Evolutionary conservation across 1,139 yeast genomes (phyloP), one percentile per base, ranked within the genome.

Genomic region (Yamadazyma atmosphaerica): DNA sequence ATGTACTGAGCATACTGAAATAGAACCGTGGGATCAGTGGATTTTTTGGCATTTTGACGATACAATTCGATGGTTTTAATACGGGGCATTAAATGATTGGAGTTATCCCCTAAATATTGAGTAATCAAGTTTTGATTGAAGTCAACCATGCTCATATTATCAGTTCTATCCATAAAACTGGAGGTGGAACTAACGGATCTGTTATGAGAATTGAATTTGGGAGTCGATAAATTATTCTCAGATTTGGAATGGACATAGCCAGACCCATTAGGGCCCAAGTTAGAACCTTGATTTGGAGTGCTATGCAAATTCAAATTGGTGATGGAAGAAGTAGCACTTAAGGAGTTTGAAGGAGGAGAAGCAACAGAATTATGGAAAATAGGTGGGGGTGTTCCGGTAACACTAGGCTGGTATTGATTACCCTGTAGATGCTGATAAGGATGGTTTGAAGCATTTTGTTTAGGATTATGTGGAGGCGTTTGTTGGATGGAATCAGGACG

Each of bases 1-100:
- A 86, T 83, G 58, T 86, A 87, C 62, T 89, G 95, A 1, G 97
- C 96, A 56, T 87, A 89, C 55, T 88, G 92, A 61, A 88, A 88
- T 52, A 89, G 77, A 14, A 87, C 84, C 18, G 78, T 80, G 1
- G 97, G 95, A 55, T 90, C 96, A 54, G 83, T 83, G 12, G 90
- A 79, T 53, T 83, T 86, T 54, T 83, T 84, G 15, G 95, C 96
- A 54, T 87, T 90, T 51, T 84, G 77, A 39, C 94, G 75, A 64
- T 90, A 90, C 68, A 88, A 72, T 50, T 90, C 96, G 45, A 92
- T 80, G 7, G 97, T 88, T 56, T 86, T 82, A 61, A 86, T 80
- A 46, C 95, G 73, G 10, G 97, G 94, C 55, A 88, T 63, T 46
- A 88, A 69, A 22, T 72, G 63, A 45, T 61, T 54, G 34, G 74